phyloP scores from a whole-genome alignment of 352 stramenopile genomes.

The Pythium volutum region DNA sequence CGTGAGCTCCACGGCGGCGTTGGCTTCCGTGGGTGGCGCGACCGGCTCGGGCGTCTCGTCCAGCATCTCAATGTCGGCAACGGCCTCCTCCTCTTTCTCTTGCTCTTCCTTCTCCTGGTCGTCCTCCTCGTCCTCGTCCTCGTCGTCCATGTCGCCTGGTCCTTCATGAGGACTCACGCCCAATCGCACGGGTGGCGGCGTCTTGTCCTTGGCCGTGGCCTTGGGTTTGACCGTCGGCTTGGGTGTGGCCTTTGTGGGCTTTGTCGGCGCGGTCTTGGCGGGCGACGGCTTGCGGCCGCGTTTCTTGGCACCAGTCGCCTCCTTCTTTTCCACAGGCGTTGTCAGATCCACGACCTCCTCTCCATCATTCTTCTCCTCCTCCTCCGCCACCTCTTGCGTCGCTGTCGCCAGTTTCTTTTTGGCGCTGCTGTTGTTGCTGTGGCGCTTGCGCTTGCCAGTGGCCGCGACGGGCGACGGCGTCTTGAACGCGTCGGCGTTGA shows the following conservation, averaged over 20 bases:
- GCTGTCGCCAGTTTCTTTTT: slow-evolving; percentile 17
- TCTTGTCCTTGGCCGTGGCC: slow-evolving; percentile 22
- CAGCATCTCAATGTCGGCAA: slow-evolving; percentile 5
- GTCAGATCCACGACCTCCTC: slow-evolving; percentile 14
- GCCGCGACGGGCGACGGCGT: slow-evolving; percentile 12
- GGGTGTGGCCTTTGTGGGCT: neutral
- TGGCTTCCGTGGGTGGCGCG: neutral
- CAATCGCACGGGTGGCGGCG: slow-evolving; percentile 7
- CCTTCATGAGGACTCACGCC: slow-evolving; percentile 23
- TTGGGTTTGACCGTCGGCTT: neutral
- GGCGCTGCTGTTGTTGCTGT: neutral
- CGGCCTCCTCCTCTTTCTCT: slow-evolving; percentile 26
- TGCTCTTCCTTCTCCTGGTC: slow-evolving; percentile 6
- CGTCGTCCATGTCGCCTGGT: slow-evolving; percentile 15
- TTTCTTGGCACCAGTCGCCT: slow-evolving; percentile 2
- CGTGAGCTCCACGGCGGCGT: neutral
- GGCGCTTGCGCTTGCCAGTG: slow-evolving; percentile 14
- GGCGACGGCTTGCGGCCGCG: neutral
- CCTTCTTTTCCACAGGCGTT: slow-evolving; percentile 1
- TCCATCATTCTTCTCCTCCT: neutral
- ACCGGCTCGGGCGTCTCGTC: neutral
- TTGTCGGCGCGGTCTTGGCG: neutral
- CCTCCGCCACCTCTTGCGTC: neutral
- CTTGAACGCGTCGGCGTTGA: slow-evolving; percentile 20
- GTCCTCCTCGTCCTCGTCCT: slow-evolving; percentile 27